phyloP scores from a whole-genome alignment of 2,329 filamentous ascomycete species.

The Chaetothyriales sp. region DNA sequence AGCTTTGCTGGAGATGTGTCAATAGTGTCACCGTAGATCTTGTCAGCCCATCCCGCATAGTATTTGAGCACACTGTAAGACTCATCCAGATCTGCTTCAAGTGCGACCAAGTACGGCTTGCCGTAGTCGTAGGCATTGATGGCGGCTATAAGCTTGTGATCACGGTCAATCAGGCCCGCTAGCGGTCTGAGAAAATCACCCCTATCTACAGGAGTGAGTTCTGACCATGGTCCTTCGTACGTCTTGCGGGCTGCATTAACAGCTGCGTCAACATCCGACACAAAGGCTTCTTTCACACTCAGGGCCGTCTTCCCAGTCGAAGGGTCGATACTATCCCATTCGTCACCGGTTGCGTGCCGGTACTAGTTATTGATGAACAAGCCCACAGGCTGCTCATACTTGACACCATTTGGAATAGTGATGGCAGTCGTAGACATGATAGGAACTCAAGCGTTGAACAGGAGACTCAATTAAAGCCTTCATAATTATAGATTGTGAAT shows the following conservation, averaged over 20 bases:
- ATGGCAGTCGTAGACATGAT: background rate
- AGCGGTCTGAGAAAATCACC: slow-evolving; percentile 17
- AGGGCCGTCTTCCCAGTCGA: slow-evolving; percentile 19
- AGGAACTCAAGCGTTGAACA: no score
- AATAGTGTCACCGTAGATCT: slow-evolving; percentile 69
- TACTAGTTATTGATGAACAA: slow-evolving; percentile 24
- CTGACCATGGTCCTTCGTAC: slow-evolving; percentile 19
- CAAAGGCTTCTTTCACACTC: slow-evolving; percentile 19
- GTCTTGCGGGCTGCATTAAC: slow-evolving; percentile 20
- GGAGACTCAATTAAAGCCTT: no score
- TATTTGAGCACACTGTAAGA: slow-evolving; percentile 59
- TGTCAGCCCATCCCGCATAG: slow-evolving; percentile 74
- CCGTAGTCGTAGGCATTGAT: slow-evolving; percentile 23
- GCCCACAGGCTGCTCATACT: slow-evolving; percentile 2
- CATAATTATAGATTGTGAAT: no score
- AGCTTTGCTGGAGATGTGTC: slow-evolving; percentile 61
- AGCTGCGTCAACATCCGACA: slow-evolving; percentile 21
- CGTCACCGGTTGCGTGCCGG: slow-evolving; percentile 18
- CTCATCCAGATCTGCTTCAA: slow-evolving; percentile 47
- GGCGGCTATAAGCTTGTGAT: slow-evolving; percentile 16
- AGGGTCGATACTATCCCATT: slow-evolving; percentile 21
- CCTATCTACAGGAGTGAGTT: slow-evolving; percentile 15
- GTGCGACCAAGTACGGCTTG: slow-evolving; percentile 18
- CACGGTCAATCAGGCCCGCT: slow-evolving; percentile 19
- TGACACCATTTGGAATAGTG: background rate